Evolutionary conservation across 2,329 filamentous ascomycete species (phyloP).

Genomic region (Monilinia polystroma): DNA sequence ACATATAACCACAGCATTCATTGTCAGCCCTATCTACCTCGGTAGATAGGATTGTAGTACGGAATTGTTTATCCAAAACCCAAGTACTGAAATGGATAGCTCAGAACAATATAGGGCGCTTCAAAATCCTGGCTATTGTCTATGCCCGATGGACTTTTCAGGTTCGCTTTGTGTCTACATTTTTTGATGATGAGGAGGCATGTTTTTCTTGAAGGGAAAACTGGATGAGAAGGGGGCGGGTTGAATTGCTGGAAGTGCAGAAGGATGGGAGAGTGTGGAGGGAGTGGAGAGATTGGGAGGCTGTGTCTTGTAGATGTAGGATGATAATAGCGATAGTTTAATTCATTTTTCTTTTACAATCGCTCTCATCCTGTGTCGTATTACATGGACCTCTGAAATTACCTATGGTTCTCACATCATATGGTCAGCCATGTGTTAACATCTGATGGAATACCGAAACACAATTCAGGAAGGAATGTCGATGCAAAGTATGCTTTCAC

Average conservation of each 20-base stretch:
- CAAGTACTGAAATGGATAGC: conserved; percentile 18
- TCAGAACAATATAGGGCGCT: conserved; percentile 15
- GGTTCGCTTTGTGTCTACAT: conserved; percentile 22
- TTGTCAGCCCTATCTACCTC: neutral
- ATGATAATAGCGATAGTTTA: neutral
- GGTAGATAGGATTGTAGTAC: conserved; percentile 14
- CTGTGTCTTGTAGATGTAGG: neutral
- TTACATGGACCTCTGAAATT: neutral
- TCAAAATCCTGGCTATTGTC: conserved; percentile 18
- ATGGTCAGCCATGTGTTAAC: no score
- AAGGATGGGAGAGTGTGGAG: neutral
- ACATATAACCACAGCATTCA: conserved; percentile 20
- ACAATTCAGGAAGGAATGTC: no score
- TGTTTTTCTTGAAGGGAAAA: no score
- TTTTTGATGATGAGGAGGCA: neutral
- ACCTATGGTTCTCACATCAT: neutral
- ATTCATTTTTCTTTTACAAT: neutral
- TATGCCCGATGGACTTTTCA: conserved; percentile 19
- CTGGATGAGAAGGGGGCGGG: no score
- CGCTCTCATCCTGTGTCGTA: neutral
- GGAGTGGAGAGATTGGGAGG: neutral
- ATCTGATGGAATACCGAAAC: no score
- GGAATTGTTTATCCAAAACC: neutral
- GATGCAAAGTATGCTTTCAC: no score
- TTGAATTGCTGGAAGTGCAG: neutral